Conservation (phyloP, 495 filamentous ascomycete species). For the Pyronema domesticum region DNA sequence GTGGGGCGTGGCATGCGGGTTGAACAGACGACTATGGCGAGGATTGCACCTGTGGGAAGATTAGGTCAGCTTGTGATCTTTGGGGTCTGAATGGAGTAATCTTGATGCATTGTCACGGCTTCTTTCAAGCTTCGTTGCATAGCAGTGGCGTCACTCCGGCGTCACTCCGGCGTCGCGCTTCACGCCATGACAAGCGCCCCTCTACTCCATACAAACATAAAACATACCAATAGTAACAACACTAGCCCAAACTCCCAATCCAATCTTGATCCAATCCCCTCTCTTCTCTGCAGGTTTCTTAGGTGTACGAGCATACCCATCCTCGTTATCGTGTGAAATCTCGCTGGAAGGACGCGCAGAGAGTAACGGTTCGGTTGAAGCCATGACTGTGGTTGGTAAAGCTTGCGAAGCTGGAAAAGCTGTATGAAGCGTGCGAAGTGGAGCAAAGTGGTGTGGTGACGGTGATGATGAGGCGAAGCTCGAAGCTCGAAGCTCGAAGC, state of each 20-base stretch:
- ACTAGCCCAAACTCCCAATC: slow-evolving; percentile 71
- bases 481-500: too few relatives aligned
- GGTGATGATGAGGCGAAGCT: too few relatives aligned
- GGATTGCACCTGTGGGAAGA: too few relatives aligned
- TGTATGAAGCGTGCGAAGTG: too few relatives aligned
- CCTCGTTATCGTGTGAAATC: neutral
- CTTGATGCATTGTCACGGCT: slow-evolving; percentile 16
- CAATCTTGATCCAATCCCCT: slow-evolving; percentile 44
- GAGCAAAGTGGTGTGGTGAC: too few relatives aligned
- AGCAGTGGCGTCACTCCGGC: slow-evolving; percentile 12
- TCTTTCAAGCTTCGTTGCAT: slow-evolving; percentile 19
- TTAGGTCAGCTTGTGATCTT: too few relatives aligned
- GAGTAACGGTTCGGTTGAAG: neutral
- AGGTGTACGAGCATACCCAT: neutral
- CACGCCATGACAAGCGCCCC: too few relatives aligned
- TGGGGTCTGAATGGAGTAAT: slow-evolving; percentile 6
- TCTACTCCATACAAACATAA: too few relatives aligned
- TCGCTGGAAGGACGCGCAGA: slow-evolving; percentile 2
- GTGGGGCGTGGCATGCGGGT: neutral
- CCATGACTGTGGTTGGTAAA: too few relatives aligned
- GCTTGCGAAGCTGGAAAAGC: too few relatives aligned
- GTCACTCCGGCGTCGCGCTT: too few relatives aligned
- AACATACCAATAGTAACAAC: slow-evolving; percentile 58
- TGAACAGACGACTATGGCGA: too few relatives aligned
- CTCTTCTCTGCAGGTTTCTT: neutral